A percentile compares a stretch with the other conserved stretches of the same genome.
Evolutionary conservation across 2,329 filamentous ascomycete genomes (phyloP).

Genomic region (Aureobasidium sp.): DNA sequence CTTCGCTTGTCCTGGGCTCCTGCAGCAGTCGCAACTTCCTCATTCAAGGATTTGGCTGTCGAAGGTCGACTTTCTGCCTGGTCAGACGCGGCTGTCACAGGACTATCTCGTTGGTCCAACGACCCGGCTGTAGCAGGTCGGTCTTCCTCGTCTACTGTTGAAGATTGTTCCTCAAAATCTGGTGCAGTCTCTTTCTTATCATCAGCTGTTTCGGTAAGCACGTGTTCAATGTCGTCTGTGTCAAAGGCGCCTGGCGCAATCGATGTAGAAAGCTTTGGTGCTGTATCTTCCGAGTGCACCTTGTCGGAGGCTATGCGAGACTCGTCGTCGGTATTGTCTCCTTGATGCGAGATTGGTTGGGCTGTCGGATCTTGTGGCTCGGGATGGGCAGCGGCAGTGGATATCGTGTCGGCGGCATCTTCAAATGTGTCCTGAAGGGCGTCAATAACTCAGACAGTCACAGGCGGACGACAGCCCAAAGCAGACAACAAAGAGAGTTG

Average conservation of each 20-base stretch:
- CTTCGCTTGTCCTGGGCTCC: slow-evolving; percentile 20
- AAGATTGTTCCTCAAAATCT: slow-evolving; percentile 34
- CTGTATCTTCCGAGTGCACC: background rate
- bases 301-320: background rate
- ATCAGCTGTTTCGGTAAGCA: slow-evolving; percentile 24
- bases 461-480: background rate
- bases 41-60: slow-evolving; percentile 19
- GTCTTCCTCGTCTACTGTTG: slow-evolving; percentile 30
- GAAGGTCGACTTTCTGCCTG: slow-evolving; percentile 16
- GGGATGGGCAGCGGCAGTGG: slow-evolving; percentile 21
- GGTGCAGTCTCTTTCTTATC: slow-evolving; percentile 21
- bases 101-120: slow-evolving; percentile 7
- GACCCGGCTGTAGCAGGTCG: background rate
- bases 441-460: background rate
- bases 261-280: background rate
- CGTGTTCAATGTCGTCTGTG: slow-evolving; percentile 16
- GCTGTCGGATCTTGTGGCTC: slow-evolving; percentile 15
- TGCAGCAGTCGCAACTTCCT: background rate
- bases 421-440: slow-evolving; percentile 65
- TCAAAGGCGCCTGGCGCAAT: background rate
- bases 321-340: slow-evolving; percentile 23
- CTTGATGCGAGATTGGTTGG: slow-evolving; percentile 23
- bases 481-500: slow-evolving; percentile 5
- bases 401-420: slow-evolving; percentile 61
- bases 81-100: slow-evolving; percentile 17